A percentile compares a stretch with the other conserved stretches of the same genome.
These are phyloP conservation scores for Closterium sp. DNA, from an alignment of 139 green algal genomes.

Conservation along the genomic window DNA sequence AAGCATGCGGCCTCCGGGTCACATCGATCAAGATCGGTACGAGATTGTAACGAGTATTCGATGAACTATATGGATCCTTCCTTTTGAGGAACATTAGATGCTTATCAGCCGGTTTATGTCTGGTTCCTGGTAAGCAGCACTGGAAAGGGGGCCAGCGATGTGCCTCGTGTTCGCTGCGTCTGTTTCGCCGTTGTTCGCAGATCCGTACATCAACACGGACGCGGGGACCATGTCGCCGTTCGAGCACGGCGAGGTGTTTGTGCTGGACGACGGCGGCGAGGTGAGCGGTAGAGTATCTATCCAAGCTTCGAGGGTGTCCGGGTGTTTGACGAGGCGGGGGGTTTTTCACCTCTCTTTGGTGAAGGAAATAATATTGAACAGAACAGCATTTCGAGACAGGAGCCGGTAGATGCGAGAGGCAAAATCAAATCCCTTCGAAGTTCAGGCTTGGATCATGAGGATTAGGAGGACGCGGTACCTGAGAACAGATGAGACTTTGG, in stretches of 20 bases:
- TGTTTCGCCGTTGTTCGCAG: constrained; percentile 56
- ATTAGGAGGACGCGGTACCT: neutral
- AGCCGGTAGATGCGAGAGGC: neutral
- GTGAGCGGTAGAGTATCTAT: constrained; percentile 53
- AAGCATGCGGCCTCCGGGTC: constrained; percentile 85
- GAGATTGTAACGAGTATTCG: neutral
- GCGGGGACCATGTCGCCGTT: constrained; percentile 99
- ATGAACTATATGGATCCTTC: neutral
- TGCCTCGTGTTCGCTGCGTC: neutral
- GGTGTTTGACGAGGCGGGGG: neutral
- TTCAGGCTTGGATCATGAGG: neutral
- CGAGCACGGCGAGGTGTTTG: constrained; percentile 99
- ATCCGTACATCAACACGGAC: constrained; percentile 99
- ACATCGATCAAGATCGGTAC: constrained; percentile 97
- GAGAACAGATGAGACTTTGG: no score
- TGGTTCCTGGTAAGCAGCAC: neutral
- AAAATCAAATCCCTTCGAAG: neutral
- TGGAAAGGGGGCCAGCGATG: neutral
- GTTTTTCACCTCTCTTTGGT: neutral
- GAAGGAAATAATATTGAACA: neutral
- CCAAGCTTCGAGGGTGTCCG: neutral
- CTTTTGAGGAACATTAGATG: no score
- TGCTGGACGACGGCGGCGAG: constrained; percentile 97
- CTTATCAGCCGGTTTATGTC: neutral
- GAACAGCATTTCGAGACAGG: neutral